These are phyloP conservation scores for Apiospora saccharicola DNA, from an alignment of 2,329 filamentous ascomycete species.

Conservation along the genomic window DNA sequence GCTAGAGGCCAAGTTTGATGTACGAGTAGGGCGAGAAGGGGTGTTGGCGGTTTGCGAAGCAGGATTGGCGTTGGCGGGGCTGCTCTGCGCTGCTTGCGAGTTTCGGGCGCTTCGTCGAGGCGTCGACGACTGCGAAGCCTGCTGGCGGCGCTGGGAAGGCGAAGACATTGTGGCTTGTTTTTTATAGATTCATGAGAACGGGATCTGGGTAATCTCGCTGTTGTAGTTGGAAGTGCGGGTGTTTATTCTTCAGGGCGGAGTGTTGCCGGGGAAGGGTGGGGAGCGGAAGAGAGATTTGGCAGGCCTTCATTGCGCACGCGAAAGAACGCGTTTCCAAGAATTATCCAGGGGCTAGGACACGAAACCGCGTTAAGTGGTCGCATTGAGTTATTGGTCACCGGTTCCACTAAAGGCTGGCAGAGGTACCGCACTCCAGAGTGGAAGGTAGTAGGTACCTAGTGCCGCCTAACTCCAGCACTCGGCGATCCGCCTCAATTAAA, in stretches of 20 bases:
- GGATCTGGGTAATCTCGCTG: constrained; percentile 1
- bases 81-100: constrained; percentile 62
- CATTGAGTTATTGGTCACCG: not conserved
- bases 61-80: constrained; percentile 47
- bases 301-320: constrained; percentile 7
- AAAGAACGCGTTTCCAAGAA: constrained; percentile 31
- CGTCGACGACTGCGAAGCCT: constrained; percentile 62
- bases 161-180: constrained; percentile 63
- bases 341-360: constrained; percentile 6
- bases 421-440: not conserved
- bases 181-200: constrained; percentile 25
- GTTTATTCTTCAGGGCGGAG: constrained; percentile 4
- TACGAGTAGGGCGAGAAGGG: constrained; percentile 55
- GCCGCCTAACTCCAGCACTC: not conserved
- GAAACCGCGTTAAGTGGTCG: constrained; percentile 24
- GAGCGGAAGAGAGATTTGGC: constrained; percentile 29
- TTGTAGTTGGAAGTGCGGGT: not conserved
- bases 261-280: constrained; percentile 20
- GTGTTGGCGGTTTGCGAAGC: constrained; percentile 45
- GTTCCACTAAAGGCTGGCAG: not conserved
- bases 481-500: constrained; percentile 18
- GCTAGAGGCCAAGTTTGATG: constrained; percentile 72
- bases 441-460: not conserved
- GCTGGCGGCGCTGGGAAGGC: constrained; percentile 63
- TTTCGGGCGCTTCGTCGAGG: constrained; percentile 59